phyloP scores from a whole-genome alignment of 2,329 filamentous ascomycete species.

The Penicillium italicum region DNA sequence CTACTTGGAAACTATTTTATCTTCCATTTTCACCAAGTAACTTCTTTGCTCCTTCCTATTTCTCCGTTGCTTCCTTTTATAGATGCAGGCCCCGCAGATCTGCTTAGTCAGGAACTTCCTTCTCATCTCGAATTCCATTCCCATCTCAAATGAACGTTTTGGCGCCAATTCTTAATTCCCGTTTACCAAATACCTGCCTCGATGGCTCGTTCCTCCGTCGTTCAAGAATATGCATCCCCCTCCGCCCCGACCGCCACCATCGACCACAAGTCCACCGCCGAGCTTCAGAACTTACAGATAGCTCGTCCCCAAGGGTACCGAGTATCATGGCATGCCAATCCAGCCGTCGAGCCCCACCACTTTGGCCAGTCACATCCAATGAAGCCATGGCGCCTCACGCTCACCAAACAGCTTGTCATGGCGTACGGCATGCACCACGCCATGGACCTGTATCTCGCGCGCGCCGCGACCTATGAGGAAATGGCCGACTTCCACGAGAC shows the following conservation, averaged over 20 bases:
- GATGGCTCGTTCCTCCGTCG: constrained; percentile 46
- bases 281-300: constrained; percentile 63
- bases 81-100: not conserved
- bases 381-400: constrained; percentile 96
- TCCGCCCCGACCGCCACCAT: constrained; percentile 45
- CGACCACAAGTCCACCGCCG: constrained; percentile 51
- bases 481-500: constrained; percentile 79
- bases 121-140: constrained; percentile 2
- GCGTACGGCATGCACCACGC: constrained; percentile 93
- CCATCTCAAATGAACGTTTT: not conserved
- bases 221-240: constrained; percentile 49
- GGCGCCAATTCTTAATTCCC: not conserved
- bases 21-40: not conserved
- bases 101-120: not conserved
- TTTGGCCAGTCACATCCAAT: constrained; percentile 97
- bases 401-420: constrained; percentile 91
- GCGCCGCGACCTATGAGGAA: constrained; percentile 82
- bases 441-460: constrained; percentile 89
- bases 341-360: constrained; percentile 91
- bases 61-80: not conserved
- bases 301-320: constrained; percentile 78
- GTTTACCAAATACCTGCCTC: not conserved
- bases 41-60: not conserved
- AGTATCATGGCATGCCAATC: constrained; percentile 94
- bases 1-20: not conserved